phyloP scores from a whole-genome alignment of 306 rosid genomes.

The Pterocarpus macrocarpus region DNA sequence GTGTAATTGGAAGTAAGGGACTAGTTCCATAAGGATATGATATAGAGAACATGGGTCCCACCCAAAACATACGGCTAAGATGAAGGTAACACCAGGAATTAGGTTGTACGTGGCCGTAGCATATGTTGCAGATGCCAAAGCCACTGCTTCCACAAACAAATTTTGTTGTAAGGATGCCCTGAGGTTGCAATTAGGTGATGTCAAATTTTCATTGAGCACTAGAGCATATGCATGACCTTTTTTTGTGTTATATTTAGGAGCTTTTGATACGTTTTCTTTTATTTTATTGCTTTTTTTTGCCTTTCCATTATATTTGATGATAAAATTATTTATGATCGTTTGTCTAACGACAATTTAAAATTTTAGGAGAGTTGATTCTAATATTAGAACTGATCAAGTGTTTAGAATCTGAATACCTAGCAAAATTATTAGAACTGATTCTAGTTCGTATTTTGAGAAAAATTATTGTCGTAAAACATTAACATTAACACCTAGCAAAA shows the following conservation, averaged over 20 bases:
- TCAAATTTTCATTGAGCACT: neutral
- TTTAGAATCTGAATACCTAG: too few species aligned
- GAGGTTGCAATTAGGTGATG: neutral
- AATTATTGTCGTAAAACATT: too few species aligned
- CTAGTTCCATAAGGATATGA: neutral
- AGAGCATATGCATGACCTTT: neutral
- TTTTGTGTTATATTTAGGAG: neutral
- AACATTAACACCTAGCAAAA: too few species aligned
- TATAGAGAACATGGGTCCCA: neutral
- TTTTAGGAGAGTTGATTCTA: too few species aligned
- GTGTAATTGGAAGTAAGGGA: neutral
- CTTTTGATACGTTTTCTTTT: neutral
- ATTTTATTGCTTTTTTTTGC: neutral
- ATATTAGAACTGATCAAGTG: too few species aligned
- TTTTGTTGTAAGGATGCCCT: constrained; percentile 49
- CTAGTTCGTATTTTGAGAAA: too few species aligned
- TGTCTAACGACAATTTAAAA: too few species aligned
- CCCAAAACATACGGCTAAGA: constrained; percentile 42
- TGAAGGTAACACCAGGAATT: constrained; percentile 41
- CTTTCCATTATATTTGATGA: too few species aligned
- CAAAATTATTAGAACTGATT: too few species aligned
- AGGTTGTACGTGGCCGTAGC: constrained; percentile 46
- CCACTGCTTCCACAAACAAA: constrained; percentile 39
- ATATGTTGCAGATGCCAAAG: constrained; percentile 38
- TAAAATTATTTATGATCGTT: too few species aligned